phyloP scores from a whole-genome alignment of 306 rosid species.

The Acacia melanoxylon region DNA sequence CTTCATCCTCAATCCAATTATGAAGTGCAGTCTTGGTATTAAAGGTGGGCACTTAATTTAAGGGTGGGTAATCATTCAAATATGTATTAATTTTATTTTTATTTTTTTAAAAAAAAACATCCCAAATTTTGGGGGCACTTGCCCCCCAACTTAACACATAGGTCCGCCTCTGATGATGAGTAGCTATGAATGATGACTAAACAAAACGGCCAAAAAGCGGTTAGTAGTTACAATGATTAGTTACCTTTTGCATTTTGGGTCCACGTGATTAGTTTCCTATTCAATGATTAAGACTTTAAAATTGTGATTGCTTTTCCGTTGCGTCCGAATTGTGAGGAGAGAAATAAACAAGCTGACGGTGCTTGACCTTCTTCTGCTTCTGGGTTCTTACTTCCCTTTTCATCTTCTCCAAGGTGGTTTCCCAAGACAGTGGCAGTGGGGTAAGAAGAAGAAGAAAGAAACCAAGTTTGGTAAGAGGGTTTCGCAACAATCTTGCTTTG shows the following conservation, averaged over 20 bases:
- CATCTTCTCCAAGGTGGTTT: constrained; percentile 39
- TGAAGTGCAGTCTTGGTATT: too few relatives aligned
- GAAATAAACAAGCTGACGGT: neutral
- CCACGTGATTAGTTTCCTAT: neutral
- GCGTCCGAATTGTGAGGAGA: constrained; percentile 32
- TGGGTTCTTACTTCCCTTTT: constrained; percentile 42
- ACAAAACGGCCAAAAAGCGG: neutral
- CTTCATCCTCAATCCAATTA: too few relatives aligned
- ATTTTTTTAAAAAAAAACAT: too few relatives aligned
- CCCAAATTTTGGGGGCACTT: too few relatives aligned
- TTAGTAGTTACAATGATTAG: neutral
- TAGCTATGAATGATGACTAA: too few relatives aligned
- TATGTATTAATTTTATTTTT: too few relatives aligned
- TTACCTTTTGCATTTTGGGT: neutral
- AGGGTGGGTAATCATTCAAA: too few relatives aligned
- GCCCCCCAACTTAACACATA: too few relatives aligned
- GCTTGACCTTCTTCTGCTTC: constrained; percentile 36
- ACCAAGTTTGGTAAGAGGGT: constrained; percentile 32
- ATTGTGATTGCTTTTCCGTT: neutral
- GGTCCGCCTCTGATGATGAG: too few relatives aligned
- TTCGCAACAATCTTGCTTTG: constrained; percentile 41
- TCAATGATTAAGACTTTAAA: neutral
- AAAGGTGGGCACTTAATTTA: too few relatives aligned
- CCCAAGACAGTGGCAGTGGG: neutral
- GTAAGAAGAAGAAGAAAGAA: neutral